A percentile compares a stretch with the other conserved stretches of the same genome.
phyloP scores from a whole-genome alignment of 768 basidiomycete genomes.

The Suillus bovinus region DNA sequence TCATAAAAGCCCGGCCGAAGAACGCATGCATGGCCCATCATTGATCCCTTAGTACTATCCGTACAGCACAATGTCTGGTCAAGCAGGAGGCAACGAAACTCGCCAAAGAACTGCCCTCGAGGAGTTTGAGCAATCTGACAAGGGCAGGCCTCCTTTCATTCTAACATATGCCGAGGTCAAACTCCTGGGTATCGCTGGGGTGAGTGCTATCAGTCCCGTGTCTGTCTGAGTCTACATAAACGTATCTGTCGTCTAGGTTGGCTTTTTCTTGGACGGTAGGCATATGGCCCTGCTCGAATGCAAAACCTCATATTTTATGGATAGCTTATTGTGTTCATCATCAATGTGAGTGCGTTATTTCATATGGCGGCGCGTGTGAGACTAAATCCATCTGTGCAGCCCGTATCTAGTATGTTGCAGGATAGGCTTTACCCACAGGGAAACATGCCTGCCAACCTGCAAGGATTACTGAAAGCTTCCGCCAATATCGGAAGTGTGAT shows the following conservation, averaged over 20 bases:
- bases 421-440: conserved; percentile 58
- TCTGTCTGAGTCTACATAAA: conserved; percentile 8
- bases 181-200: conserved; percentile 61
- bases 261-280: conserved; percentile 72
- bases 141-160: conserved; percentile 37
- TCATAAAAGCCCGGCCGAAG: not conserved
- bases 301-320: conserved; percentile 1
- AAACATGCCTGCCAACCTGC: conserved; percentile 50
- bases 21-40: not conserved
- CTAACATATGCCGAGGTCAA: conserved; percentile 54
- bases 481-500: conserved; percentile 76
- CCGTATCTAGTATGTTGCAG: conserved; percentile 67
- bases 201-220: conserved; percentile 28
- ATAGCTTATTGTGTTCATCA: conserved; percentile 68
- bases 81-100: not conserved
- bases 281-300: not conserved
- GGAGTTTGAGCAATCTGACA: conserved; percentile 28
- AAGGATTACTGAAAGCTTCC: conserved; percentile 65
- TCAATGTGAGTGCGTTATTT: conserved; percentile 47
- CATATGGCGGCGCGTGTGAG: not conserved
- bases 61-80: not conserved
- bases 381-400: conserved; percentile 35
- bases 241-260: conserved; percentile 42
- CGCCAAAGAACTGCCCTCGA: conserved; percentile 19
- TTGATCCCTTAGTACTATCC: no score